Conservation (phyloP, 768 basidiomycete species). For the Pulveroboletus sp. region DNA sequence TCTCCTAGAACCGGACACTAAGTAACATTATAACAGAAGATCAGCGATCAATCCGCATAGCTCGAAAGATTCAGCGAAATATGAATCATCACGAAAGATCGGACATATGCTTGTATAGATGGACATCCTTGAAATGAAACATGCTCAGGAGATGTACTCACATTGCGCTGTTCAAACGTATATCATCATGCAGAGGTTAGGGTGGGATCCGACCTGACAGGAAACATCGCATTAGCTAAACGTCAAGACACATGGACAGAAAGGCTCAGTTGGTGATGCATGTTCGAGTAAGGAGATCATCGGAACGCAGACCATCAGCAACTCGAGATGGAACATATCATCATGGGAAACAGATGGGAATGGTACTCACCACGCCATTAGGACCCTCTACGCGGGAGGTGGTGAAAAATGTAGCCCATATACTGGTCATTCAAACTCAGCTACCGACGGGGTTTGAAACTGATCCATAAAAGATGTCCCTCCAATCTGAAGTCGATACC, state of each 20-base stretch:
- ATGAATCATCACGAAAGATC: constrained; percentile 54
- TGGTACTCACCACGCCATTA: constrained; percentile 30
- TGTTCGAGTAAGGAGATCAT: constrained; percentile 73
- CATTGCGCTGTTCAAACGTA: not conserved
- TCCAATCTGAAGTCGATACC: not conserved
- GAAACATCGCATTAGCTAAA: not conserved
- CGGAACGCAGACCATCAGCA: constrained; percentile 51
- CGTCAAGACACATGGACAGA: constrained; percentile 18
- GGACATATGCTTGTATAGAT: constrained; percentile 74
- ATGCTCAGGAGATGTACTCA: constrained; percentile 5
- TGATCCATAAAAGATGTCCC: not conserved
- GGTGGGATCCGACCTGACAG: not conserved
- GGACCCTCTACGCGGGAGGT: too few relatives aligned
- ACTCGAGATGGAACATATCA: constrained; percentile 72
- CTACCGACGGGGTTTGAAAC: constrained; percentile 29
- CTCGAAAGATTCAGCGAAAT: constrained; percentile 27
- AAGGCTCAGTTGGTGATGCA: constrained; percentile 58
- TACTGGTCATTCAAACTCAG: constrained; percentile 9
- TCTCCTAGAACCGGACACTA: not conserved
- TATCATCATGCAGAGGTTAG: not conserved
- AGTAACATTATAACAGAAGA: not conserved
- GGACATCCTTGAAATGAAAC: constrained; percentile 41
- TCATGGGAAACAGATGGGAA: constrained; percentile 37
- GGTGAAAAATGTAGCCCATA: not conserved
- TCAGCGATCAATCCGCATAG: constrained; percentile 1